Base-by-base conservation (phyloP, 805 yeast genomes). In the Tetrapisispora pingtungensis region DNA sequence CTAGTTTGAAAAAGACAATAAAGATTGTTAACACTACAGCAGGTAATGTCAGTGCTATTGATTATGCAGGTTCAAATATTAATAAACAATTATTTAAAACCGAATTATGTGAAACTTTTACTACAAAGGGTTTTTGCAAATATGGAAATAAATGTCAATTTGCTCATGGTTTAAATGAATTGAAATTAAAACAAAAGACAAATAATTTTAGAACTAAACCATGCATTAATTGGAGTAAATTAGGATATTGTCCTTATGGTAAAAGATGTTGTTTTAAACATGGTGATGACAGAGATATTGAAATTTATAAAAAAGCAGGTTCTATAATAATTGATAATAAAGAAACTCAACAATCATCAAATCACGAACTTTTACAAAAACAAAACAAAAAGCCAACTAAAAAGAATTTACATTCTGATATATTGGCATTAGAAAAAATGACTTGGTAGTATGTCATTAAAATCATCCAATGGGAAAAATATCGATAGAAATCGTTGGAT, bases 221-320 rank as follows among this genome's bases (percentile, higher is more conserved):
- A 14, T 88, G 97, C 68, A 82, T 80, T 49, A 88, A 88, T 62
- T 88, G 96, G 95, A 58, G 78, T 19, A 81, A 80, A 57, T 74
- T 73, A 37, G 96, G 96, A 13, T 68, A 75, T 38, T 88, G 97
- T 61, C 77, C 94, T 33, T 88, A 88, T 65, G 95, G 95, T 24
- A 84, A 77, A 61, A 75, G 97, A 58, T 88, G 97, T 63, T 86
- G 95, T 59, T 88, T 89, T 70, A 85, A 82, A 59, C 97, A 88
- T 65, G 85, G 82, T 27, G 67, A 67, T 41, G 64, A 58, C 46
- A 52, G 51, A 33, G 66, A 63, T 45, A 57, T 57, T 27, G 50
- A 57, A 41, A 48, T 58, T 17, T 61, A 61, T 45, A 48, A 54
- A 20, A 51, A 53, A 36, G 62, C 62, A 18, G 58, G 56, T 28